Evolutionary conservation across 2,329 filamentous ascomycete genomes (phyloP).

Genomic region (Xylaria sp.): DNA sequence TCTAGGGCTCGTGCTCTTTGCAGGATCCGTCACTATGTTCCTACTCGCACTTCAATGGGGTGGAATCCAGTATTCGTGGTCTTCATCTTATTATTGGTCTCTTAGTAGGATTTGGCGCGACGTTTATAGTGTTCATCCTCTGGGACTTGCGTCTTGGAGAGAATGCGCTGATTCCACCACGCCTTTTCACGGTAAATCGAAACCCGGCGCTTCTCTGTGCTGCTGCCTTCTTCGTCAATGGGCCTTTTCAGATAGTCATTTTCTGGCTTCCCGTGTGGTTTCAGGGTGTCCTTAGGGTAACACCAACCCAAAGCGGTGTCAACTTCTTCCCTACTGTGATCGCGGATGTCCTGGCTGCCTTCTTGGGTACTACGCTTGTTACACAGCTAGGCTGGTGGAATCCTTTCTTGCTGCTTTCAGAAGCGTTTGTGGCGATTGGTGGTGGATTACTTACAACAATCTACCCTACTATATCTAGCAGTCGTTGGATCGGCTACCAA

Average conservation of each 20-base stretch:
- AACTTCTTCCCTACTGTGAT: constrained; percentile 39
- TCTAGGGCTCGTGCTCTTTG: background rate
- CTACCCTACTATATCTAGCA: constrained; percentile 28
- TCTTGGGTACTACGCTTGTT: constrained; percentile 34
- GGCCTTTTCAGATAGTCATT: constrained; percentile 37
- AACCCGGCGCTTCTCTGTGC: constrained; percentile 27
- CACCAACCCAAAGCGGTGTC: constrained; percentile 30
- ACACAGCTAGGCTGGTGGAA: constrained; percentile 37
- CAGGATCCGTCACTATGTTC: constrained; percentile 29
- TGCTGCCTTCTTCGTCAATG: constrained; percentile 38
- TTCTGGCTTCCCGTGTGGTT: constrained; percentile 43
- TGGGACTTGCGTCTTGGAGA: constrained; percentile 31
- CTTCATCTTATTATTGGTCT: constrained; percentile 42
- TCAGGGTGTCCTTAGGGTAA: constrained; percentile 27
- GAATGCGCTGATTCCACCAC: constrained; percentile 34
- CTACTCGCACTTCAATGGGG: constrained; percentile 38
- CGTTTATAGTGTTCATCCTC: constrained; percentile 29
- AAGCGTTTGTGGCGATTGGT: constrained; percentile 31
- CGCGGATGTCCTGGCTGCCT: constrained; percentile 31
- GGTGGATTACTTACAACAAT: constrained; percentile 37
- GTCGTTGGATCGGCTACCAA: constrained; percentile 40
- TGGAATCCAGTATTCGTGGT: constrained; percentile 33
- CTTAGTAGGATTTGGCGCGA: constrained; percentile 35
- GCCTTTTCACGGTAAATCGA: constrained; percentile 31
- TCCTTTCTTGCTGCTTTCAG: constrained; percentile 35